phyloP scores from a whole-genome alignment of 202 grass and related monocot genomes.

The Hordeum pubiflorum region DNA sequence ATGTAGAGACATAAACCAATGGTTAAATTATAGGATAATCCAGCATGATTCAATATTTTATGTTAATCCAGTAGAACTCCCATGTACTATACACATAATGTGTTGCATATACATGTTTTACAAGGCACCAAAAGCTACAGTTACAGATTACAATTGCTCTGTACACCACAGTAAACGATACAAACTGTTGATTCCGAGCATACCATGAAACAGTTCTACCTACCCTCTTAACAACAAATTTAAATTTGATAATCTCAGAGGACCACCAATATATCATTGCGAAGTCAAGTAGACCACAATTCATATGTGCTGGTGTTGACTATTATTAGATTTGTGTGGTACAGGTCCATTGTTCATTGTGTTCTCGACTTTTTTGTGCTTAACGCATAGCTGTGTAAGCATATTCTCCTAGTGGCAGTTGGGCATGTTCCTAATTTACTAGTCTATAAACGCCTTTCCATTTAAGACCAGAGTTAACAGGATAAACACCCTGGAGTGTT shows the following conservation, averaged over 20 bases:
- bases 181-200: not conserved
- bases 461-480: not conserved
- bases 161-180: not conserved
- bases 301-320: not conserved
- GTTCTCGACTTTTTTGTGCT: not conserved
- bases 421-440: not conserved
- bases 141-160: not conserved
- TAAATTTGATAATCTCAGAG: not conserved
- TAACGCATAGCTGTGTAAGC: not conserved
- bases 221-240: not conserved
- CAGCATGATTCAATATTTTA: not conserved
- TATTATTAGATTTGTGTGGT: not conserved
- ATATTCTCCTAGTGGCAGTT: not conserved
- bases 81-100: not conserved
- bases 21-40: not conserved
- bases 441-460: not conserved
- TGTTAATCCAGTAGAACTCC: not conserved
- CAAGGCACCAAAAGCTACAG: not conserved
- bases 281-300: slow-evolving; percentile 1
- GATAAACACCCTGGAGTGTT: not conserved
- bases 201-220: not conserved
- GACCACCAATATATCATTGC: not conserved
- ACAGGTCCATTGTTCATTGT: not conserved
- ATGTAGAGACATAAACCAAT: not conserved
- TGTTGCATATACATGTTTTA: not conserved